Percentiles rank a stretch among this genome's conserved stretches.
Evolutionary conservation across 2,329 filamentous ascomycete species (phyloP).

Genomic region (Knufia fluminis): DNA sequence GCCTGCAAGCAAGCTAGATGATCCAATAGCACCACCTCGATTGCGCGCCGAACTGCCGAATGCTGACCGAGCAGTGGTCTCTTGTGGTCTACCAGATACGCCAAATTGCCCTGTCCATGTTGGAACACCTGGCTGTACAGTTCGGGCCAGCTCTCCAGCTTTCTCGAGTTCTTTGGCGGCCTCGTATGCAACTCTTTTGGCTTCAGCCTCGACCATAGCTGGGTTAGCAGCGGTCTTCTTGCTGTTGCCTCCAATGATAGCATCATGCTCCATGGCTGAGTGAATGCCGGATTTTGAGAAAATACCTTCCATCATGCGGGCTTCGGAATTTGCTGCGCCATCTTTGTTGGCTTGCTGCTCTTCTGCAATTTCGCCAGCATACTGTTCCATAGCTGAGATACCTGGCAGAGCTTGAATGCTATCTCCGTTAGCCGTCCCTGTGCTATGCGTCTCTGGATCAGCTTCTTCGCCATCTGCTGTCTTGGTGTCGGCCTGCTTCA

Average conservation of each 20-base stretch:
- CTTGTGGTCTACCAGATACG: conserved; percentile 60
- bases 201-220: conserved; percentile 70
- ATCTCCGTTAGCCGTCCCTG: conserved; percentile 15
- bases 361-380: conserved; percentile 42
- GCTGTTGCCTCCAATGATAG: conserved; percentile 62
- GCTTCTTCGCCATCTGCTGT: conserved; percentile 4
- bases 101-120: conserved; percentile 90
- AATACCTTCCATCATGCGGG: conserved; percentile 77
- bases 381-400: conserved; percentile 57
- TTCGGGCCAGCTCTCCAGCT: conserved; percentile 62
- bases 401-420: conserved; percentile 47
- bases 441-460: conserved; percentile 23
- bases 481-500: conserved; percentile 34
- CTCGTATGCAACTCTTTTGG: conserved; percentile 65
- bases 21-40: conserved; percentile 24
- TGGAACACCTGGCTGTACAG: conserved; percentile 69
- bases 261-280: conserved; percentile 85
- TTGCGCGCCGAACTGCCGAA: conserved; percentile 26
- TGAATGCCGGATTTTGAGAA: conserved; percentile 80
- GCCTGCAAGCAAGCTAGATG: conserved; percentile 46
- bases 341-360: conserved; percentile 29
- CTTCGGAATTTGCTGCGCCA: conserved; percentile 44
- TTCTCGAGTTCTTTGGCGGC: conserved; percentile 68
- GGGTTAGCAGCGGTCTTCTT: conserved; percentile 64
- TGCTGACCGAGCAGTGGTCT: conserved; percentile 38